Evolutionary conservation across 108 stramenopile species (phyloP), one percentile per base, ranked within the genome.

Genomic region (Fistulifera pelliculosa): DNA sequence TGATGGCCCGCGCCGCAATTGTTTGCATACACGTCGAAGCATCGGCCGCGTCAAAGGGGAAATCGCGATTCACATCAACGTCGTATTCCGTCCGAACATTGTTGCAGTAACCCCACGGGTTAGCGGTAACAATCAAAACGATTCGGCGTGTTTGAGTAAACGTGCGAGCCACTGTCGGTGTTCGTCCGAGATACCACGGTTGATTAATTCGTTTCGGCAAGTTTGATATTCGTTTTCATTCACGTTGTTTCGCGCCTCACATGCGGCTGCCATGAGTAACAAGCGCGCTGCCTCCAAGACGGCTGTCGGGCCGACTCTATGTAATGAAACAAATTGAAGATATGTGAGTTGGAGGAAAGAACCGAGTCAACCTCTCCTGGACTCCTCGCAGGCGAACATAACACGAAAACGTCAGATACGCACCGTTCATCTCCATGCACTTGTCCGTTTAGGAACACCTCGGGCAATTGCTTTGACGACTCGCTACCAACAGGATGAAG

Each of bases 401-500:
- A 35, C 3, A 35, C 6, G 31, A 35, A 35, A 35, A 8, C 31
- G 8, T 3, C 8, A 6, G 6, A 35, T 35, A 35, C 41, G 4
- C 54, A 26, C n/a, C 48, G 52, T 79, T 98, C 96, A 68, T 98
- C 76, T n/a, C 97, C 97, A 64, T 94, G 96, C 6, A 94, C 68
- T 13, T 74, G 72, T 16, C 97, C 97, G 48, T 83, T 87, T 61
- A 93, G 74, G 62, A 96, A 94, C 6, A 97, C 95, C 64, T 96
- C 90, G 0, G 96, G 93, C 6, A 90, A 45, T 27, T 57, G 68
- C 41, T 70, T 64, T 42, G 73, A 74, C 14, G 76, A 58, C 5
- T 56, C 64, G 8, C 78, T 71, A 47, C 62, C 85, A 6, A 62
- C 60, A 4, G 89, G 85, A 71, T 90, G 78, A 16, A 66, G 64